Evolutionary conservation across 192 early-diverging fungal genomes (phyloP), one percentile per base, ranked within the genome.

Genomic region (Geranomyces variabilis): DNA sequence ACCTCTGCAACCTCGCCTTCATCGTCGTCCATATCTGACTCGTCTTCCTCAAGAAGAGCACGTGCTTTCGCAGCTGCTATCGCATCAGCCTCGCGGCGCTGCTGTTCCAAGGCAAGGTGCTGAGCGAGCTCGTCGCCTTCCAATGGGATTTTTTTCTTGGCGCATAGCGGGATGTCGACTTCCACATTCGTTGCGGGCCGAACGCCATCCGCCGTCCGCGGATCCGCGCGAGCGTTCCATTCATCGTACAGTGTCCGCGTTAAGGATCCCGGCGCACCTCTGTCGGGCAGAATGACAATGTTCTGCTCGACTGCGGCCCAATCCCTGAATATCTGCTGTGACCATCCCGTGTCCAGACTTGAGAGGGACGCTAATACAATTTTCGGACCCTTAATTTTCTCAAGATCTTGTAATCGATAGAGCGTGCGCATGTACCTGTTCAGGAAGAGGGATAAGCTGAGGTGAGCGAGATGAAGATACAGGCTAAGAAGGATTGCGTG

Each of bases 61-160:
- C 87, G 88, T 65, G 92, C 28, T 44, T 79, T 68, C 22, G 49
- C 62, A 31, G 61, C 64, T 24, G 59, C 84, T 1, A 90, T 90
- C 1, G 90, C 90, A 63, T 93, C 92, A 34, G 90, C 79, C 76
- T 95, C 91, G 26, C 77, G 75, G 44, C 81, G 76, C 9, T 88
- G 89, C 73, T 83, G 81, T 74, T 91, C 85, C 43, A 80, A 80
- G 2, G 80, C 85, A 44, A 86, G 76, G 75, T 87, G 91, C 33
- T 89, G 86, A 0, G 84, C 83, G 45, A 99, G 79, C 73, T 98
- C 97, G 24, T 80, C 80, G 36, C 97, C 97, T 73, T 93, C 88
- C n/a, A 99, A 79, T 10, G 90, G 87, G 0, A 96, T 90, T 26
- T 89, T 86, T 41, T 77, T 70, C 48, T 88, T 75, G 24, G 73